A percentile compares a stretch with the other conserved stretches of the same genome.
These are phyloP conservation scores for Straminergon stramineum DNA, from an alignment of 225 moss, liverwort and hornwort species.

Conservation along the genomic window DNA sequence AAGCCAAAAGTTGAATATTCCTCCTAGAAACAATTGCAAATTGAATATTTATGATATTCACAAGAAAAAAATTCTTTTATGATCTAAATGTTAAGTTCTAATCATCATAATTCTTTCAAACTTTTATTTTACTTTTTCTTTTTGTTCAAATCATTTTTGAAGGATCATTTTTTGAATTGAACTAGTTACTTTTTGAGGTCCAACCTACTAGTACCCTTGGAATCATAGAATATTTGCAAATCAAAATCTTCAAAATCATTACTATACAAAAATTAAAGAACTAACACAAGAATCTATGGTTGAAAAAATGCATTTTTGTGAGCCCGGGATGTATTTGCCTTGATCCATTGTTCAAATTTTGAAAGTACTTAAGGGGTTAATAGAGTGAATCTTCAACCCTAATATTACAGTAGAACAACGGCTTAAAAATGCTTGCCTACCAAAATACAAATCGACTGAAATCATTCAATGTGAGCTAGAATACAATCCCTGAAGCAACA, in stretches of 20 bases:
- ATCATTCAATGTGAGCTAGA: neutral
- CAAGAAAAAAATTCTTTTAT: neutral
- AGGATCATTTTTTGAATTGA: neutral
- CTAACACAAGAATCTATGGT: neutral
- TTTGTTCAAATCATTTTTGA: too few species aligned
- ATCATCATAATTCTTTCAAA: neutral
- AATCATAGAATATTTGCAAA: too few species aligned
- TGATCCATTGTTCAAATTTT: neutral
- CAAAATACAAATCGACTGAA: neutral
- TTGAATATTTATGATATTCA: neutral
- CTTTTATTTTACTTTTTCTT: neutral
- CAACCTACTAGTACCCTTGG: neutral
- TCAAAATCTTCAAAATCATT: neutral
- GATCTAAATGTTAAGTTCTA: neutral
- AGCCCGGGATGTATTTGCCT: neutral
- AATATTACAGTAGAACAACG: neutral
- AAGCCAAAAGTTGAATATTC: neutral
- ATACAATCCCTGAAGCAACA: neutral
- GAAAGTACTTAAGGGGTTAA: neutral
- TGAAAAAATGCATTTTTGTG: neutral
- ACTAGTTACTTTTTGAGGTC: neutral
- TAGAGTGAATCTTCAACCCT: neutral
- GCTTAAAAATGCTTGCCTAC: neutral
- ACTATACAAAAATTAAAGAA: neutral
- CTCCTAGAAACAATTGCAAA: rapidly evolving